phyloP scores from a whole-genome alignment of 2,329 filamentous ascomycete species.

The Teratosphaeria nubilosa region DNA sequence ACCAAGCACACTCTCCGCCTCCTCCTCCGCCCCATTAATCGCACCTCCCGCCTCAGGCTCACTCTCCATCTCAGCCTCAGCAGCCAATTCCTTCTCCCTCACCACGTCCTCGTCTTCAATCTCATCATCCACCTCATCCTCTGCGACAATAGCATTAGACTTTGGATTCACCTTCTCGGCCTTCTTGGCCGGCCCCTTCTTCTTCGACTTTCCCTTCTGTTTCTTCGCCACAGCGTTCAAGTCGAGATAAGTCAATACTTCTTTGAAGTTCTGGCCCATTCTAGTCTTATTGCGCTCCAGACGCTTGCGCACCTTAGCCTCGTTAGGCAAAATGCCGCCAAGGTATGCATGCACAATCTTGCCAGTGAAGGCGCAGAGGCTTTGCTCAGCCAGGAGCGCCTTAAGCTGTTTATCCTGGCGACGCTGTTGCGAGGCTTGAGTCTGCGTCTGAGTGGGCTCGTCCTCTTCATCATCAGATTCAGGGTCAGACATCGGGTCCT shows the following conservation, averaged over 20 bases:
- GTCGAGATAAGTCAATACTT: conserved; percentile 72
- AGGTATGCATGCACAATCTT: conserved; percentile 75
- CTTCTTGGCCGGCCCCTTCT: conserved; percentile 9
- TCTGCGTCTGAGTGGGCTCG: conserved; percentile 32
- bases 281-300: conserved; percentile 69
- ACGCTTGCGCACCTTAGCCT: conserved; percentile 53
- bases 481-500: conserved; percentile 52
- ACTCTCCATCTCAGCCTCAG: conserved; percentile 14
- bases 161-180: conserved; percentile 32
- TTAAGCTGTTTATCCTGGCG: conserved; percentile 46
- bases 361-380: conserved; percentile 72
- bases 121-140: conserved; percentile 30
- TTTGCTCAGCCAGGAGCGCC: conserved; percentile 69
- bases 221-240: conserved; percentile 45
- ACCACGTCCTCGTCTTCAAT: conserved; percentile 25
- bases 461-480: conserved; percentile 39
- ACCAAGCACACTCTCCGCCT: conserved; percentile 36
- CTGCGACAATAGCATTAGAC: conserved; percentile 34
- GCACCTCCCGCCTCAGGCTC: conserved; percentile 24
- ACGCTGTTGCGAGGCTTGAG: conserved; percentile 44
- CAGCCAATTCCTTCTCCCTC: conserved; percentile 15
- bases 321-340: conserved; percentile 52
- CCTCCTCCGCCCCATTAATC: conserved; percentile 25
- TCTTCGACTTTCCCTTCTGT: conserved; percentile 33
- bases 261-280: conserved; percentile 76